Conservation (phyloP, 768 basidiomycete genomes). For the Lentinula boryana region DNA sequence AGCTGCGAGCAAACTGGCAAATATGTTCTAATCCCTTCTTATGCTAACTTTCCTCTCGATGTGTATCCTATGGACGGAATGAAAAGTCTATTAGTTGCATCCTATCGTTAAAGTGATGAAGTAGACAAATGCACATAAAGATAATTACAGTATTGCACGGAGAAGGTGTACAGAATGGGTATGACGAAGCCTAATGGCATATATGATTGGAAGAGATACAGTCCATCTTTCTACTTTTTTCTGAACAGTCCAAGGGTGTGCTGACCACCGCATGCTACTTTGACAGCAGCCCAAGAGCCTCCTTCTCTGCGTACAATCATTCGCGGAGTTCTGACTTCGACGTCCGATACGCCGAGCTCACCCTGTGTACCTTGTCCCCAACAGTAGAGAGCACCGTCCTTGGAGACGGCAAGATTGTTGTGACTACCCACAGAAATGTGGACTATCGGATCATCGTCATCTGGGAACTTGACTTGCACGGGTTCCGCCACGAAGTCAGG, state of each 20-base stretch:
- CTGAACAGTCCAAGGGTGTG: slow-evolving; percentile 70
- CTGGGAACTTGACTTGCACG: slow-evolving; percentile 58
- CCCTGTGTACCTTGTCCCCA: slow-evolving; percentile 81
- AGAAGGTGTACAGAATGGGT: neutral
- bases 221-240: slow-evolving; percentile 34
- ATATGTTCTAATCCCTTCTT: slow-evolving; percentile 56
- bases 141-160: neutral
- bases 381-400: slow-evolving; percentile 60
- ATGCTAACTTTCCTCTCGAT: neutral
- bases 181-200: neutral
- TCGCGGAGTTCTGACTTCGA: slow-evolving; percentile 57
- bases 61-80: neutral
- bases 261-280: slow-evolving; percentile 73
- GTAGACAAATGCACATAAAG: neutral
- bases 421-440: slow-evolving; percentile 65
- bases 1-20: slow-evolving; percentile 86
- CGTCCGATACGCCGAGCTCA: slow-evolving; percentile 62
- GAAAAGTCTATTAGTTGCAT: neutral
- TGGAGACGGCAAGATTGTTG: slow-evolving; percentile 67
- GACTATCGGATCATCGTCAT: slow-evolving; percentile 55
- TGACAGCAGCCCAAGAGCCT: slow-evolving; percentile 58
- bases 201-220: neutral
- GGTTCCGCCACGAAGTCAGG: slow-evolving; percentile 64
- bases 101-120: neutral
- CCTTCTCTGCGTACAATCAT: slow-evolving; percentile 70